Percentiles rank a stretch among this genome's conserved stretches.
Conservation (phyloP, 2,329 filamentous ascomycete species). For the Colletotrichum cordylinicola region DNA sequence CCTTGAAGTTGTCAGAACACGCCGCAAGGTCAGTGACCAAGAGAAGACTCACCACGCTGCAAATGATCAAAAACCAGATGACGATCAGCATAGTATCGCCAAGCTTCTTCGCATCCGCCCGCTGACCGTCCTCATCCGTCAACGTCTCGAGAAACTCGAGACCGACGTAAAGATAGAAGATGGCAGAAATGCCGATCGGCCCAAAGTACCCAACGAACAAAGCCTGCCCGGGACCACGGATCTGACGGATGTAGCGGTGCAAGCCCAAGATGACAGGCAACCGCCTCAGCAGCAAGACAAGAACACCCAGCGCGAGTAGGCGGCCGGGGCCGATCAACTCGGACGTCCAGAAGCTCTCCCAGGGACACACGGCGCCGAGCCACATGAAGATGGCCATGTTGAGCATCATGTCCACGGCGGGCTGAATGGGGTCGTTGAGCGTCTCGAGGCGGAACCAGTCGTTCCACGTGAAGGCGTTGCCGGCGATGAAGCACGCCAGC, state of each 20-base stretch:
- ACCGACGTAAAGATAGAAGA: background rate
- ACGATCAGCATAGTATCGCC: background rate
- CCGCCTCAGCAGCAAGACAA: background rate
- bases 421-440: conserved; percentile 86
- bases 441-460: conserved; percentile 94
- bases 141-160: background rate
- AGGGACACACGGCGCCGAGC: conserved; percentile 87
- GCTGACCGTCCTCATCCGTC: background rate
- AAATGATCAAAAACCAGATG: background rate
- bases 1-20: background rate
- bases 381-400: conserved; percentile 90
- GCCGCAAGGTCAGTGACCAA: accelerated
- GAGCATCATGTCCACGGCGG: conserved; percentile 92
- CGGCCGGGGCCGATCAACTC: background rate
- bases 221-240: background rate
- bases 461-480: conserved; percentile 90
- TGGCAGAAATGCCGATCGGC: background rate
- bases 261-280: background rate
- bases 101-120: background rate
- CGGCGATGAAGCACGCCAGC: conserved; percentile 89
- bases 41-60: background rate
- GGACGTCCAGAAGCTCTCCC: conserved; percentile 63
- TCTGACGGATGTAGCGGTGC: background rate
- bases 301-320: background rate
- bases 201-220: background rate